Evolutionary conservation across 2,329 filamentous ascomycete genomes (phyloP).

Genomic region (Lachnellula suecica): DNA sequence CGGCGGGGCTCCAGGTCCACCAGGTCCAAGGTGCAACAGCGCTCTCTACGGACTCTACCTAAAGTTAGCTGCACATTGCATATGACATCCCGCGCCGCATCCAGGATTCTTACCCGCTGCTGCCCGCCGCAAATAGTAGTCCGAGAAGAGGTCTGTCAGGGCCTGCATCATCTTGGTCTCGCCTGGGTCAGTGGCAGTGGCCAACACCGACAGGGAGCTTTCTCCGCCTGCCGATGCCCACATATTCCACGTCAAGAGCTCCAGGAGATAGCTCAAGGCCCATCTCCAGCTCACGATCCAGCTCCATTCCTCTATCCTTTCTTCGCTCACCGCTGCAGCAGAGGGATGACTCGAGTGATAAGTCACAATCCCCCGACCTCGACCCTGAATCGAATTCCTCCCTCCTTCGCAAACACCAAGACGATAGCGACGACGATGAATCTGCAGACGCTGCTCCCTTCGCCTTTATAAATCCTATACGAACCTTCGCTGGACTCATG

Average conservation of each 20-base stretch:
- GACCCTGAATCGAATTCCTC: constrained; percentile 29
- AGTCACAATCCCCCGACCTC: constrained; percentile 25
- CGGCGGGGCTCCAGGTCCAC: neutral
- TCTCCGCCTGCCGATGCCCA: neutral
- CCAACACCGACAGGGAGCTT: neutral
- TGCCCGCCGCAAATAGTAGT: too few relatives aligned
- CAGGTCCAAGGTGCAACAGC: neutral
- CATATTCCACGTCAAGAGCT: neutral
- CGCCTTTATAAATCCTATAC: constrained; percentile 19
- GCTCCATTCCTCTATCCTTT: constrained; percentile 23
- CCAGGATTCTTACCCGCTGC: neutral
- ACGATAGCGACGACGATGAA: constrained; percentile 11
- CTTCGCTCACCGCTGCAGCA: constrained; percentile 7
- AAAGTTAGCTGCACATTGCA: constrained; percentile 4
- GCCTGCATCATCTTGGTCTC: neutral
- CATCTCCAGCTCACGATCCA: constrained; percentile 5
- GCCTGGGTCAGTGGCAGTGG: neutral
- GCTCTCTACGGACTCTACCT: neutral
- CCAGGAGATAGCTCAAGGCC: neutral
- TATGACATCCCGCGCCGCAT: constrained; percentile 11
- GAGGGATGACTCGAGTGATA: constrained; percentile 10
- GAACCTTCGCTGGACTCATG: constrained; percentile 33
- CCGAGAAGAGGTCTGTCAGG: too few relatives aligned
- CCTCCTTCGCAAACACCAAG: constrained; percentile 25
- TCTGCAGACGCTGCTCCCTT: constrained; percentile 2